A percentile compares a stretch with the other conserved stretches of the same genome.
Conservation (phyloP, 352 stramenopile species). For the Phytopythium ostracodes region DNA sequence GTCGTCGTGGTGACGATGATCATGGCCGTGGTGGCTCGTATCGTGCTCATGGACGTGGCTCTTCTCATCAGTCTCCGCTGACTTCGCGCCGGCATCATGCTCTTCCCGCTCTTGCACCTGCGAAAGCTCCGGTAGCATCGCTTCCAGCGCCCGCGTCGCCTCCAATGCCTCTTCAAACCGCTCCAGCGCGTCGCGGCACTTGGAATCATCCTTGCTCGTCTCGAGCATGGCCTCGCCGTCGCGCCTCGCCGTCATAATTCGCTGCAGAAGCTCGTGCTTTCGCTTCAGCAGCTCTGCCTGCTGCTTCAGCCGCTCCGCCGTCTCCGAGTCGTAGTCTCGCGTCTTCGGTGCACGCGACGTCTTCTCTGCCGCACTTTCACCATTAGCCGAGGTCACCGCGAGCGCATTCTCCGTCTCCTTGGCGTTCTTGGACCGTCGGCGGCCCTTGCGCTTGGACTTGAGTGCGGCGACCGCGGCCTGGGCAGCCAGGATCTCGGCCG, state of each 20-base stretch:
- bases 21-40: slow-evolving; percentile 5
- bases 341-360: not conserved
- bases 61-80: slow-evolving; percentile 2
- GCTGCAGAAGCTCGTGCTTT: slow-evolving; percentile 53
- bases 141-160: slow-evolving; percentile 29
- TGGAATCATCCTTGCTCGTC: not conserved
- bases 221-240: slow-evolving; percentile 30
- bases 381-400: not conserved
- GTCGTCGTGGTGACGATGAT: slow-evolving; percentile 9
- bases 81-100: slow-evolving; percentile 1
- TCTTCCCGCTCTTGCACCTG: slow-evolving; percentile 16
- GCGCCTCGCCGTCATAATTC: slow-evolving; percentile 36
- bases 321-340: slow-evolving; percentile 3
- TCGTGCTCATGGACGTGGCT: not conserved
- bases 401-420: not conserved
- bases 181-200: slow-evolving; percentile 9
- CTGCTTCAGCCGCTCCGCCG: slow-evolving; percentile 17
- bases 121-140: slow-evolving; percentile 34
- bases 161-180: slow-evolving; percentile 32
- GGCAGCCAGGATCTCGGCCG: slow-evolving; percentile 53
- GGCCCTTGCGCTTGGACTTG: slow-evolving; percentile 36
- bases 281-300: slow-evolving; percentile 30
- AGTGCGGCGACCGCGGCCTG: slow-evolving; percentile 63
- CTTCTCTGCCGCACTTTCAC: not conserved
- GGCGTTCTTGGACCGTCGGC: not conserved